Evolutionary conservation across 2,329 filamentous ascomycete species (phyloP).

Genomic region (Colletotrichum sp.): DNA sequence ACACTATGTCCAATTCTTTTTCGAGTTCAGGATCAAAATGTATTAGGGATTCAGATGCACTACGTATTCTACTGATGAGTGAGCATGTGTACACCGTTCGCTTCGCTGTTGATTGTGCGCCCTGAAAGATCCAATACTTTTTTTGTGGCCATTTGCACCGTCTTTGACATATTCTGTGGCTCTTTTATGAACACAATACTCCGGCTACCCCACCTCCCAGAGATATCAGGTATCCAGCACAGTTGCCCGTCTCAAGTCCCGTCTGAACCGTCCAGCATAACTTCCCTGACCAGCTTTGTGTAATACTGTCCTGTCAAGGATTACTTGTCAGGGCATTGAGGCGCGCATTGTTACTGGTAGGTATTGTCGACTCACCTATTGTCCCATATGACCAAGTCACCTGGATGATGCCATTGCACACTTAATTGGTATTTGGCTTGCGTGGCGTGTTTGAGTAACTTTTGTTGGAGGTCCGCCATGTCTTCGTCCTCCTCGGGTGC

Average conservation of each 20-base stretch:
- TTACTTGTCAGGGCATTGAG: neutral
- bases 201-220: too few relatives aligned
- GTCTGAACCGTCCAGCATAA: slow-evolving; percentile 51
- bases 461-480: slow-evolving; percentile 39
- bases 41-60: neutral
- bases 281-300: slow-evolving; percentile 48
- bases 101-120: neutral
- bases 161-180: neutral
- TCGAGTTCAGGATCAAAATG: neutral
- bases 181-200: neutral
- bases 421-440: slow-evolving; percentile 50
- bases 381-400: slow-evolving; percentile 65
- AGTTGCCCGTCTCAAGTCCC: slow-evolving; percentile 62
- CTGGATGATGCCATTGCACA: slow-evolving; percentile 51
- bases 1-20: too few relatives aligned
- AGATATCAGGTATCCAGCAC: slow-evolving; percentile 46
- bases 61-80: neutral
- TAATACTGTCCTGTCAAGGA: slow-evolving; percentile 41
- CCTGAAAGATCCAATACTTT: neutral
- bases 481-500: slow-evolving; percentile 33
- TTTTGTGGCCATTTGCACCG: neutral
- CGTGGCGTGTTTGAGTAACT: slow-evolving; percentile 48
- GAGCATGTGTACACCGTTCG: neutral
- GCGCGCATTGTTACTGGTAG: too few relatives aligned
- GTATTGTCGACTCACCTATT: slow-evolving; percentile 44